Evolutionary conservation across 2,329 filamentous ascomycete genomes (phyloP).

Genomic region (Pseudogymnoascus sp.): DNA sequence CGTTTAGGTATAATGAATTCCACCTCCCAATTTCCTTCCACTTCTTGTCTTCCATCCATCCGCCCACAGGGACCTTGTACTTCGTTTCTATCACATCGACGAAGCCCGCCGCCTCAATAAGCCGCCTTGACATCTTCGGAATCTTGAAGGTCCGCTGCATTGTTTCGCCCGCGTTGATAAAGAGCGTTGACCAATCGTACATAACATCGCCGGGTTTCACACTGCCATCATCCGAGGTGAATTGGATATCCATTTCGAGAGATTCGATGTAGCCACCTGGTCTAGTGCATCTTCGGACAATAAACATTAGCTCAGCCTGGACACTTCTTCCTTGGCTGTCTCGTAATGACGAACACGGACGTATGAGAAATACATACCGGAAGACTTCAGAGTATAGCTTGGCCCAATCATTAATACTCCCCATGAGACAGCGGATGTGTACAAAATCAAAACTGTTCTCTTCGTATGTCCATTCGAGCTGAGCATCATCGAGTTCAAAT

Average conservation of each 20-base stretch:
- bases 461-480: slow-evolving; percentile 17
- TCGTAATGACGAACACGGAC: neutral
- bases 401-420: slow-evolving; percentile 19
- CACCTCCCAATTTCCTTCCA: neutral
- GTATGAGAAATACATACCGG: neutral
- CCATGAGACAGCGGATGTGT: slow-evolving; percentile 20
- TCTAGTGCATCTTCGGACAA: slow-evolving; percentile 22
- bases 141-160: slow-evolving; percentile 13
- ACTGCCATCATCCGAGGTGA: slow-evolving; percentile 33
- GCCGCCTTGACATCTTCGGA: neutral
- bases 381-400: slow-evolving; percentile 12
- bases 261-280: slow-evolving; percentile 38
- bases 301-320: neutral
- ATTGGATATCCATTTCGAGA: slow-evolving; percentile 32
- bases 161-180: slow-evolving; percentile 32
- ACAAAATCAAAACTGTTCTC: slow-evolving; percentile 23
- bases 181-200: neutral
- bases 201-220: neutral
- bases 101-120: slow-evolving; percentile 8
- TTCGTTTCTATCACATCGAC: neutral
- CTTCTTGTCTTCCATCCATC: neutral
- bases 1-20: neutral
- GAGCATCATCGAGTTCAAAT: slow-evolving; percentile 55
- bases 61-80: slow-evolving; percentile 9
- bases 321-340: neutral